phyloP scores from a whole-genome alignment of 2,329 filamentous ascomycete species.

The Periconia macrospinosa region DNA sequence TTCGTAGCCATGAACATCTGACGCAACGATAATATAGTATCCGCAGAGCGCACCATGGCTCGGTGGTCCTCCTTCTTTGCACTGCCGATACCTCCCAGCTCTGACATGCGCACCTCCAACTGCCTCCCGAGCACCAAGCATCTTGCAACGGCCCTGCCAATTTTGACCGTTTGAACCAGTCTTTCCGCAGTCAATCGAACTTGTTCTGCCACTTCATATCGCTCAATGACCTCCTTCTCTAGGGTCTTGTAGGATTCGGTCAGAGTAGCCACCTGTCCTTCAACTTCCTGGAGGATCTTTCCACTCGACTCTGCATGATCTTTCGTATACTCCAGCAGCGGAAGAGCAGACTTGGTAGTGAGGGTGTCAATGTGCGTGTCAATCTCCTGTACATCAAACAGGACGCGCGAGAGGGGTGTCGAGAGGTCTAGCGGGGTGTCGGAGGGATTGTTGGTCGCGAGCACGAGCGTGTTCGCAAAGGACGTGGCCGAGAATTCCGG shows the following conservation, averaged over 20 bases:
- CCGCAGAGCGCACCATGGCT: conserved; percentile 78
- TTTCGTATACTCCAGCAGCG: conserved; percentile 76
- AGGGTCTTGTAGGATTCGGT: conserved; percentile 84
- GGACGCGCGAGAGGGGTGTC: conserved; percentile 86
- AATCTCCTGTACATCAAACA: conserved; percentile 96
- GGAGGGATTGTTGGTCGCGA: conserved; percentile 86
- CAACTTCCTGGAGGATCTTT: conserved; percentile 73
- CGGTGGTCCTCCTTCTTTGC: conserved; percentile 69
- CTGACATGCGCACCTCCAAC: conserved; percentile 81
- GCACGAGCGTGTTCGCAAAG: conserved; percentile 88
- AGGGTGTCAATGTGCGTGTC: conserved; percentile 93
- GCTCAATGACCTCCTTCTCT: conserved; percentile 81
- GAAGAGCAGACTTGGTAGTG: conserved; percentile 80
- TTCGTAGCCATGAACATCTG: conserved; percentile 70
- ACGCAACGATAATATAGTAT: conserved; percentile 75
- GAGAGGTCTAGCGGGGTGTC: conserved; percentile 91
- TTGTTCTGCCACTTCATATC: conserved; percentile 83
- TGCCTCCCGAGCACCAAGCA: conserved; percentile 82
- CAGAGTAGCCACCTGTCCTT: conserved; percentile 76
- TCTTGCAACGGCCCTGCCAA: conserved; percentile 75
- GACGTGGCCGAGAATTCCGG: conserved; percentile 77
- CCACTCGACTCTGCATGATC: conserved; percentile 72
- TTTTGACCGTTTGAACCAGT: conserved; percentile 75
- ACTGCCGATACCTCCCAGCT: conserved; percentile 58
- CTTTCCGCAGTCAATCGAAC: conserved; percentile 76